A percentile compares a stretch with the other conserved stretches of the same genome.
phyloP scores from a whole-genome alignment of 1,284 basidiomycete species.

The Ceratobasidium sp. region DNA sequence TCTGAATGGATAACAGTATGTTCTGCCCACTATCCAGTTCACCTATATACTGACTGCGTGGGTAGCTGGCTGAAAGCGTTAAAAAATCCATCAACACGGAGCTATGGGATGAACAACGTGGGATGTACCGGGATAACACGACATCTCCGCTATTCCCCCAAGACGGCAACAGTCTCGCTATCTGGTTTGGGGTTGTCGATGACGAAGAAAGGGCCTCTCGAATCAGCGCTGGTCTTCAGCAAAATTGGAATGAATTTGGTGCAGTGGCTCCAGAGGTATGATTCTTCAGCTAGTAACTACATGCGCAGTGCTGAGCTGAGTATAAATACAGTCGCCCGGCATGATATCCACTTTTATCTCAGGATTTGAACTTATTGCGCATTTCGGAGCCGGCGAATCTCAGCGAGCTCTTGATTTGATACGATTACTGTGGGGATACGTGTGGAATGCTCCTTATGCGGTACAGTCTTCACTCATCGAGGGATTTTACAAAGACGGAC shows the following conservation, averaged over 20 bases:
- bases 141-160: slow-evolving; percentile 11
- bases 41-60: background rate
- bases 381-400: slow-evolving; percentile 24
- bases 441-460: slow-evolving; percentile 32
- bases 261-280: slow-evolving; percentile 29
- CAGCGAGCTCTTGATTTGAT: slow-evolving; percentile 26
- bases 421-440: slow-evolving; percentile 26
- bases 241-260: slow-evolving; percentile 35
- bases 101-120: slow-evolving; percentile 26
- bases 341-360: slow-evolving; percentile 40
- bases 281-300: background rate
- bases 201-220: slow-evolving; percentile 1
- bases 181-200: slow-evolving; percentile 28
- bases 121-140: slow-evolving; percentile 34
- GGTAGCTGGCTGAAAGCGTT: slow-evolving; percentile 15
- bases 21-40: background rate
- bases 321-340: slow-evolving; percentile 13
- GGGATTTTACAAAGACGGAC: slow-evolving; percentile 31
- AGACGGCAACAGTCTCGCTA: slow-evolving; percentile 33
- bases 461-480: slow-evolving; percentile 39
- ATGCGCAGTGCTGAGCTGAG: background rate
- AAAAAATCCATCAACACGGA: slow-evolving; percentile 9
- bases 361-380: slow-evolving; percentile 36
- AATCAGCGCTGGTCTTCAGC: slow-evolving; percentile 13
- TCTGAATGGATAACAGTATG: slow-evolving; percentile 1